These are phyloP conservation scores for Hansenula anomala DNA, from an alignment of 1,139 yeast species.

Conservation along the genomic window DNA sequence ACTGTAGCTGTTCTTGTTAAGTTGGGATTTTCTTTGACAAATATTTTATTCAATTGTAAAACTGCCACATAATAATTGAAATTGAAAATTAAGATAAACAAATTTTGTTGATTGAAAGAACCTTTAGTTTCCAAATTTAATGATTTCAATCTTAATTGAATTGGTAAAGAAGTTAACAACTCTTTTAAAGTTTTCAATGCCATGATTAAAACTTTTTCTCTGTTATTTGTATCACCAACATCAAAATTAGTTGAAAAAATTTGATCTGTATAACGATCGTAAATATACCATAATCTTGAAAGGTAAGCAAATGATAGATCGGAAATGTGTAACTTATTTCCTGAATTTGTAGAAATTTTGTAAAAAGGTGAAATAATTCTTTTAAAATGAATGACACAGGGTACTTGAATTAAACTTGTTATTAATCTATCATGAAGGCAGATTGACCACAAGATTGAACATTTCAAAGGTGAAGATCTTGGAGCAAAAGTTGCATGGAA, in stretches of 20 bases:
- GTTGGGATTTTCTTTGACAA: constrained; percentile 9
- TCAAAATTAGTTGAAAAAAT: constrained; percentile 25
- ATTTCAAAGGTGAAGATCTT: constrained; percentile 20
- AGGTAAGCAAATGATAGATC: constrained; percentile 23
- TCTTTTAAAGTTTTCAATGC: constrained; percentile 20
- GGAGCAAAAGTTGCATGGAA: constrained; percentile 21
- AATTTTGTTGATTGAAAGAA: constrained; percentile 5
- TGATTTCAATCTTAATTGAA: constrained; percentile 5
- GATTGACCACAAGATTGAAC: constrained; percentile 24
- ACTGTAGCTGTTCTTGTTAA: constrained; percentile 11
- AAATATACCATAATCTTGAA: constrained; percentile 24
- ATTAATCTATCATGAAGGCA: constrained; percentile 24
- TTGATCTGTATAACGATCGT: constrained; percentile 26
- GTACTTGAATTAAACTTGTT: constrained; percentile 21
- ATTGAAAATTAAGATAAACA: constrained; percentile 15
- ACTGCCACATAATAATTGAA: constrained; percentile 19
- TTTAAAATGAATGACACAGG: constrained; percentile 25
- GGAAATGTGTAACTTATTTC: constrained; percentile 7
- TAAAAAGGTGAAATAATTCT: constrained; percentile 26
- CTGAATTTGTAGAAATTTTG: constrained; percentile 10
- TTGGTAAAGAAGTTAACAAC: constrained; percentile 17
- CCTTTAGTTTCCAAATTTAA: neutral
- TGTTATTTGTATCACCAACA: constrained; percentile 24
- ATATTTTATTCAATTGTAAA: constrained; percentile 17
- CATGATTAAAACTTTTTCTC: constrained; percentile 17